Evolutionary conservation across 805 yeast genomes (phyloP), one percentile per base, ranked within the genome.

Genomic region (Scheffersomyces spartinae): DNA sequence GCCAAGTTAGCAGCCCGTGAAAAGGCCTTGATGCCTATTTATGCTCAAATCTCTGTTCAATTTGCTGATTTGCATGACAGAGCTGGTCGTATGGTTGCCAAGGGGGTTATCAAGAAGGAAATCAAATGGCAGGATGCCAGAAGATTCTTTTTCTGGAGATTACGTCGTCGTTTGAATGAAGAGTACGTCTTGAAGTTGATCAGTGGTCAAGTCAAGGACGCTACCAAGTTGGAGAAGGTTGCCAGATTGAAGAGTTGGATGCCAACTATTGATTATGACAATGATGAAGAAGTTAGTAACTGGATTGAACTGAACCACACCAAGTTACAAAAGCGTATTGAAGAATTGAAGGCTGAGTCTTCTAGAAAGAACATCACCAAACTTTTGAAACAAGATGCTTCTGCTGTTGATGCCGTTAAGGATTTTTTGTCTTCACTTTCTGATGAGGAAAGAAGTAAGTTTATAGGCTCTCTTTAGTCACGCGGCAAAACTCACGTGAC

Each of bases 51-150:
- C 30, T 78, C 94, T 24, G 81, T 88, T 28, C 97, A 91, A 60
- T 91, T 86, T 60, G 98, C 97, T 25, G 99, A 91, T 54, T 69
- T 91, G 49, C 99, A 91, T 49, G 99, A 91, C 54, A 75, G 96
- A 61, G 77, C 96, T 9, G 94, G 91, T 18, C 88, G 98, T 60
- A 91, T 91, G 97, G 55, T 80, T 58, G 93, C 94, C 29, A 93
- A 91, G 70, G 94, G 88, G 31, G 80, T 78, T 31, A 84, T 91
- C 43, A 70, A 79, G 41, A 78, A 80, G 49, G 91, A 84, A 42
- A 59, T 91, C 27, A 74, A 79, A 44, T 86, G 95, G 95, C 53
- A 55, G 23, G 68, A 85, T 26, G 71, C 96, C 16, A 83, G 99
- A 67, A 75, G 97, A 47, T 82, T 69, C 74, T 91, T 91, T 75